Conservation (phyloP, 768 basidiomycete genomes). For the Leccinum barrowsii region DNA sequence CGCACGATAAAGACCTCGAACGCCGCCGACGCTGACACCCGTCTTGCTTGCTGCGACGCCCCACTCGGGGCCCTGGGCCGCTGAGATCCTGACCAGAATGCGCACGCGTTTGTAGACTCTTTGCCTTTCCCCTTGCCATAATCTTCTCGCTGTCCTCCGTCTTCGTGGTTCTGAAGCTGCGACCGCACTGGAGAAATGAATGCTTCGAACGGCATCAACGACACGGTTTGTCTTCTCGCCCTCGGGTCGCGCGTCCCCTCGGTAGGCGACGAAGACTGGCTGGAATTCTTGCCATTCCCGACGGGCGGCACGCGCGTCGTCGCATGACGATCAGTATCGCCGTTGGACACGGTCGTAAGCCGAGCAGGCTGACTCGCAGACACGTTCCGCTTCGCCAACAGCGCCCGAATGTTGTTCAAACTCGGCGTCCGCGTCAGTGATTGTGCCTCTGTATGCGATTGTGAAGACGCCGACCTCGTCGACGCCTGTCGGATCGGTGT, state of each 20-base stretch:
- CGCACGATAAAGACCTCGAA: conserved; percentile 22
- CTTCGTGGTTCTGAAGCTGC: background rate
- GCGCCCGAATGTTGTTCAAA: conserved; percentile 12
- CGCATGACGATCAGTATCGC: background rate
- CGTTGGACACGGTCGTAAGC: background rate
- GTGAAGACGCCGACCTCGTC: background rate
- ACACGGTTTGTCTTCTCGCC: background rate
- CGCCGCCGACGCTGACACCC: conserved; percentile 12
- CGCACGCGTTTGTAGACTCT: background rate
- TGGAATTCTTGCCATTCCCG: background rate
- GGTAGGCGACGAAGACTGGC: background rate
- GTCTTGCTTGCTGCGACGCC: background rate
- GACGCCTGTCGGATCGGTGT: background rate
- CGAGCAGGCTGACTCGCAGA: background rate
- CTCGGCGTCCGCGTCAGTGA: conserved; percentile 8
- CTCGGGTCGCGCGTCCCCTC: background rate
- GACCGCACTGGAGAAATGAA: conserved; percentile 21
- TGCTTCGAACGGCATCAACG: conserved; percentile 14
- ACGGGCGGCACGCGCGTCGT: background rate
- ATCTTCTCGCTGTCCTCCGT: background rate
- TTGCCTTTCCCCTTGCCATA: background rate
- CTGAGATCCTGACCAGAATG: background rate
- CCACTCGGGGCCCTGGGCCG: background rate
- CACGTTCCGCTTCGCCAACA: conserved; percentile 12
- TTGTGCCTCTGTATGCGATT: background rate